Evolutionary conservation across 2,329 filamentous ascomycete species (phyloP).

Genomic region (Byssochlamys sp.): DNA sequence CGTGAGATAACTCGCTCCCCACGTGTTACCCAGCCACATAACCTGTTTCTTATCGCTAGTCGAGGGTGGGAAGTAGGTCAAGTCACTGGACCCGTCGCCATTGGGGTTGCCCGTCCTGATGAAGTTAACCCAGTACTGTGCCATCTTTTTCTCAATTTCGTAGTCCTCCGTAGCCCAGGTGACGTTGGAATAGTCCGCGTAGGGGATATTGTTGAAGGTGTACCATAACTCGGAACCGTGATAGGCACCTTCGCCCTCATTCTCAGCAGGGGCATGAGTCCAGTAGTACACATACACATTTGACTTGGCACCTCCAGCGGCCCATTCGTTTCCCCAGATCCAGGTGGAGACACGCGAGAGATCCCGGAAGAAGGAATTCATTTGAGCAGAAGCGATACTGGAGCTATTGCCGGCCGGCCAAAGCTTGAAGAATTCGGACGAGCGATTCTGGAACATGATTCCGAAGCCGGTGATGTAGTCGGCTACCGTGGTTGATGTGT

Average conservation of each 20-base stretch:
- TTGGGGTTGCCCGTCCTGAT: conserved; percentile 23
- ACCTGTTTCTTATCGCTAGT: conserved; percentile 3
- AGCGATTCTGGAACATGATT: conserved; percentile 12
- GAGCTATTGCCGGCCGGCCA: conserved; percentile 16
- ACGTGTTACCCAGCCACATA: conserved; percentile 11
- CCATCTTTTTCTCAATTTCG: conserved; percentile 15
- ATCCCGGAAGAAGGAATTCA: conserved; percentile 14
- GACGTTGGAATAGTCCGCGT: conserved; percentile 12
- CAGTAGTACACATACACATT: conserved; percentile 23
- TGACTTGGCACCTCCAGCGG: conserved; percentile 12
- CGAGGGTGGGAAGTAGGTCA: conserved; percentile 31
- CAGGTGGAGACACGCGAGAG: conserved; percentile 16
- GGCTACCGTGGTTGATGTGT: conserved; percentile 5
- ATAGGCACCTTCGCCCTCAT: conserved; percentile 15
- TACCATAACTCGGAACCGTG: conserved; percentile 24
- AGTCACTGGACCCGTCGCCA: conserved; percentile 12
- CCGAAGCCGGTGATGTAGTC: conserved; percentile 10
- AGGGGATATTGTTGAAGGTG: conserved; percentile 23
- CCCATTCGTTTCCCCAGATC: conserved; percentile 18
- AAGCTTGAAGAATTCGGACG: conserved; percentile 11
- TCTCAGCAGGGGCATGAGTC: conserved; percentile 18
- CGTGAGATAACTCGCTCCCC: neutral
- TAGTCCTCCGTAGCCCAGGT: conserved; percentile 20
- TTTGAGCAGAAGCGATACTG: conserved; percentile 14
- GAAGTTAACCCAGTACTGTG: conserved; percentile 25